Evolutionary conservation across 495 filamentous ascomycete species (phyloP), one percentile per base, ranked within the genome.

Genomic region (Penicillium canescens): DNA sequence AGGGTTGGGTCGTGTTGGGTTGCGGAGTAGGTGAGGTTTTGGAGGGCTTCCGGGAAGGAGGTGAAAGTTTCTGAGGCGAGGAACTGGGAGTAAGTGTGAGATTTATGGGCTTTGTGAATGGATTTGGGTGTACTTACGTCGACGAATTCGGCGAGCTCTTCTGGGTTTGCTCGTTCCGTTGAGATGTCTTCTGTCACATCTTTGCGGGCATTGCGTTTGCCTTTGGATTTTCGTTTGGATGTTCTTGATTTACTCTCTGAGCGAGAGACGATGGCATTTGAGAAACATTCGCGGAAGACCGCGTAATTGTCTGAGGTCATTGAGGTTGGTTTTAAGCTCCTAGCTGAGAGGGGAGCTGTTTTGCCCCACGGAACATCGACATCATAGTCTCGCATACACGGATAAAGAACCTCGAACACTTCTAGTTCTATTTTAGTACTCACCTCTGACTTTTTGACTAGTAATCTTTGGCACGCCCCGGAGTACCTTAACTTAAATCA

Each of bases 131-230:
- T n/a, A 56, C 55, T 42, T 77, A 83, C 82, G 56, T 86, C 80
- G 26, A 85, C 83, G 65, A 93, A 94, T 6, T 93, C 90, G 40
- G 77, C 79, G 24, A 92, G 70, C 44, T 91, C 90, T 52, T 85
- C 86, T 8, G 82, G 81, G 60, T 84, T 78, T 4, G 70, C 60
- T 34, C 61, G 59, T 20, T 63, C 57, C 3, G 45, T 56, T 59
- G 55, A 23, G 3, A 53, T 20, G 41, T 50, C 34, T 28, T 28
- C 14, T 33, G 28, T 46, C 28, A 34, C 56, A 50, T 66, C 34
- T 47, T 61, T 59, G 48, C 61, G 54, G 34, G 52, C 56, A 37
- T 38, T 55, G 42, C 60, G 59, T 38, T 50, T 67, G 11, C 66
- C 49, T 47, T 77, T 84, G 40, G 72, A 61, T 67, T 73, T 66